Percentiles rank a stretch among this genome's conserved stretches.
These are phyloP conservation scores for Aschersonia sp. DNA, from an alignment of 2,329 filamentous ascomycete genomes.

Conservation along the genomic window DNA sequence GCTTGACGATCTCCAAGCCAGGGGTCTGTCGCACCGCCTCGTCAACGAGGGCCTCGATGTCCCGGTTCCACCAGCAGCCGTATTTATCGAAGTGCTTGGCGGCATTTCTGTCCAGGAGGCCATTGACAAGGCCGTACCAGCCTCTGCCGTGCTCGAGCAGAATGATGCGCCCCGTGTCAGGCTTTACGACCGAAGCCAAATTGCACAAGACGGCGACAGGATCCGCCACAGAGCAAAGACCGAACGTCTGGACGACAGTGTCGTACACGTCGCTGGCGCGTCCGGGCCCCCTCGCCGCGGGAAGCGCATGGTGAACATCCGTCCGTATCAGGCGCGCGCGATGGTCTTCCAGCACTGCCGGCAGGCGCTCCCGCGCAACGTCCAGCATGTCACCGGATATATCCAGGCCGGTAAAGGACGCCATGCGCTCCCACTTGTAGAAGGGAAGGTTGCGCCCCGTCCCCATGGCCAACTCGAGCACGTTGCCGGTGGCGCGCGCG, in stretches of 20 bases:
- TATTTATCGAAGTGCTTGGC: constrained; percentile 41
- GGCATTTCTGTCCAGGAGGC: constrained; percentile 39
- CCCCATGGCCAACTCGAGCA: constrained; percentile 48
- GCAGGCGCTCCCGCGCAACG: constrained; percentile 40
- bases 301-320: constrained; percentile 31
- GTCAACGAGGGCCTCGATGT: constrained; percentile 40
- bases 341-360: too few relatives aligned
- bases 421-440: constrained; percentile 40
- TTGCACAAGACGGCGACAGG: constrained; percentile 37
- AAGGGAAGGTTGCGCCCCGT: constrained; percentile 46
- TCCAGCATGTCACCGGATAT: constrained; percentile 46
- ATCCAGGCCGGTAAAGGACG: constrained; percentile 48
- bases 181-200: constrained; percentile 36
- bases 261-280: constrained; percentile 35
- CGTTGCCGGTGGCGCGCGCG: constrained; percentile 34
- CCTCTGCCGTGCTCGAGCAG: constrained; percentile 50
- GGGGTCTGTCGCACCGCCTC: constrained; percentile 31
- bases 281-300: too few relatives aligned
- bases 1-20: constrained; percentile 40
- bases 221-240: constrained; percentile 46
- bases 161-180: constrained; percentile 42
- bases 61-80: constrained; percentile 57
- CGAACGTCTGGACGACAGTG: constrained; percentile 50
- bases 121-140: constrained; percentile 38
- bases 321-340: constrained; percentile 32